Conservation (phyloP, 805 yeast species). For the Wickerhamomyces bisporus region DNA sequence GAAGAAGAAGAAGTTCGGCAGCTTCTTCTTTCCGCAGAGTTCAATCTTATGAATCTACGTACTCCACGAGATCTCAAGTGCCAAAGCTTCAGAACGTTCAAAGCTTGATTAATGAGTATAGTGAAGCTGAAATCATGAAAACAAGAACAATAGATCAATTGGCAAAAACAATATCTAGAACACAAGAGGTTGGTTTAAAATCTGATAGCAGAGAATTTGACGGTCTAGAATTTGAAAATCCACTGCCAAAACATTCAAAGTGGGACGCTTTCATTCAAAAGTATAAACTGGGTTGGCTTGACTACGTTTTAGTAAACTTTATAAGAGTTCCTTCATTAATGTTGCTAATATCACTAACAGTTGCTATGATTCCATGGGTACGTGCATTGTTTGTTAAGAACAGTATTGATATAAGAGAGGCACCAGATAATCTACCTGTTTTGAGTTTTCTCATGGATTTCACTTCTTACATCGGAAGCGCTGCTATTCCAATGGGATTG, state of each 20-base stretch:
- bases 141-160: conserved; percentile 9
- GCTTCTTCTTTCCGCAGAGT: conserved; percentile 1
- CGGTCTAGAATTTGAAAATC: background rate
- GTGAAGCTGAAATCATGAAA: conserved; percentile 19
- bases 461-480: conserved; percentile 73
- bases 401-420: conserved; percentile 49
- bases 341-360: conserved; percentile 55
- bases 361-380: conserved; percentile 86
- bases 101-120: conserved; percentile 18
- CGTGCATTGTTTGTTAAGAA: conserved; percentile 61
- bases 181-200: conserved; percentile 19
- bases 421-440: conserved; percentile 85
- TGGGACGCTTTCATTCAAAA: conserved; percentile 20
- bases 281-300: conserved; percentile 28
- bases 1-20: conserved; percentile 1
- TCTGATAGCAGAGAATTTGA: conserved; percentile 3
- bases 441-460: conserved; percentile 82
- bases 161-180: conserved; percentile 14
- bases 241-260: conserved; percentile 4
- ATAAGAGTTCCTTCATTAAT: conserved; percentile 68
- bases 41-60: conserved; percentile 11
- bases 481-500: conserved; percentile 85
- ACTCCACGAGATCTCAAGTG: conserved; percentile 15
- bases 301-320: conserved; percentile 43
- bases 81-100: conserved; percentile 13